Conservation (phyloP, 768 basidiomycete species). For the Lyophyllum semitale region DNA sequence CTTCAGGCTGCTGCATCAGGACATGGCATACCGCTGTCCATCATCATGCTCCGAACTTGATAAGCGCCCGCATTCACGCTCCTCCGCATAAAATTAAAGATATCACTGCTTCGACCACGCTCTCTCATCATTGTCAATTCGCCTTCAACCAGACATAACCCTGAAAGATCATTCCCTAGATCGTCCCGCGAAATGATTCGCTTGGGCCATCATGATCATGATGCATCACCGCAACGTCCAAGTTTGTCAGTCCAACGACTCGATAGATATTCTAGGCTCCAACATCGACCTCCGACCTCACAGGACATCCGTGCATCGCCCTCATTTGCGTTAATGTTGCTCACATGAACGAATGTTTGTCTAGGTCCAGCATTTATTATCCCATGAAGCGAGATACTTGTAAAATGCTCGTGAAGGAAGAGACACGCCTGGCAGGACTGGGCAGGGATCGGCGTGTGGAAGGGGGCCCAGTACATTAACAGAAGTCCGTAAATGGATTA, state of each 20-base stretch:
- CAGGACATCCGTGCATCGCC: not conserved
- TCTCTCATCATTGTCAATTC: not conserved
- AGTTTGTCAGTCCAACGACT: not conserved
- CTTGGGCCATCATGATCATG: not conserved
- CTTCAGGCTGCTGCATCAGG: no score
- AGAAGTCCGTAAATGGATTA: not conserved
- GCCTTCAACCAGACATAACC: not conserved
- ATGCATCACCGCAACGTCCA: not conserved
- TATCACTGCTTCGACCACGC: not conserved
- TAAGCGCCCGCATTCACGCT: no score
- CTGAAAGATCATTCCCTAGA: not conserved
- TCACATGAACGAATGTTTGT: not conserved
- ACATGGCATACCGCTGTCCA: no score
- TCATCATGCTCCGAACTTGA: no score
- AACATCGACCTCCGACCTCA: not conserved
- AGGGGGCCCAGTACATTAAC: not conserved
- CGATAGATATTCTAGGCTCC: not conserved
- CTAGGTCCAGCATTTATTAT: not conserved
- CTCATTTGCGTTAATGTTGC: not conserved
- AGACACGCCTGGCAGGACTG: not conserved
- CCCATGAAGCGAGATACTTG: not conserved
- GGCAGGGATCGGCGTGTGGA: not conserved
- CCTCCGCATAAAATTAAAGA: not conserved
- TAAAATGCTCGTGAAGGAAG: not conserved
- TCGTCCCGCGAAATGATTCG: not conserved